These are phyloP conservation scores for Coemansia pectinata DNA, from an alignment of 192 early-diverging fungal species.

Conservation along the genomic window DNA sequence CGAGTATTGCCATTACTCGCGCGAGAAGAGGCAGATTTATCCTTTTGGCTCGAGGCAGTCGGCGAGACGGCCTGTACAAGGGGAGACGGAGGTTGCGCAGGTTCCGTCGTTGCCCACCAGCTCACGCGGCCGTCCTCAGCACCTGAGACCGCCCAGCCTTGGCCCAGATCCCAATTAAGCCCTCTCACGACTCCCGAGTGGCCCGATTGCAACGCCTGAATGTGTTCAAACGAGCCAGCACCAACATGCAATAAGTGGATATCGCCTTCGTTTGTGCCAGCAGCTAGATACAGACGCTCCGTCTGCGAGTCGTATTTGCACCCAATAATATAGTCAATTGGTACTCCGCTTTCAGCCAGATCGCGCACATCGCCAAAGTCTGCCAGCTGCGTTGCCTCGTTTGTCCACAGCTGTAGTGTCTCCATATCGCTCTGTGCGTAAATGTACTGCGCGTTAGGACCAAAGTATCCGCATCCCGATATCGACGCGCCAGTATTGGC, in stretches of 20 bases:
- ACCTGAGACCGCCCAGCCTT: conserved; percentile 66
- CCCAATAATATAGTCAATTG: conserved; percentile 82
- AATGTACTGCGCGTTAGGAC: conserved; percentile 83
- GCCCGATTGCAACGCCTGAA: conserved; percentile 73
- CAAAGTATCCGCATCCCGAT: conserved; percentile 88
- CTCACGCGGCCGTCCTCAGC: conserved; percentile 78
- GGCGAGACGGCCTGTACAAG: not conserved
- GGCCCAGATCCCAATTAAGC: conserved; percentile 67
- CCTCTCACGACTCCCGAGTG: conserved; percentile 88
- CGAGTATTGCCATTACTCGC: conserved; percentile 6
- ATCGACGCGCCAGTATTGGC: conserved; percentile 83
- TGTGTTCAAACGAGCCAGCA: conserved; percentile 70
- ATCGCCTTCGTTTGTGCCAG: conserved; percentile 75
- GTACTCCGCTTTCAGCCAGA: conserved; percentile 40
- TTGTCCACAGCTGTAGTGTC: conserved; percentile 79
- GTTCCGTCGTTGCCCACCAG: conserved; percentile 59
- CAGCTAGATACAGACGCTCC: conserved; percentile 75
- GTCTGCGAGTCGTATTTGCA: conserved; percentile 69
- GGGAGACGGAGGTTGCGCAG: not conserved
- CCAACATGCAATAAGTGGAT: conserved; percentile 82
- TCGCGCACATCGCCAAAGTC: conserved; percentile 86
- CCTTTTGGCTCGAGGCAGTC: conserved; percentile 5
- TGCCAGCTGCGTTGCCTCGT: conserved; percentile 49
- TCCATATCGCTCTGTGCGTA: conserved; percentile 90
- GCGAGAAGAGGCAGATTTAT: not conserved